A percentile compares a stretch with the other conserved stretches of the same genome.
Conservation (phyloP, 441 rosid species). For the Gossypium gossypioides region DNA sequence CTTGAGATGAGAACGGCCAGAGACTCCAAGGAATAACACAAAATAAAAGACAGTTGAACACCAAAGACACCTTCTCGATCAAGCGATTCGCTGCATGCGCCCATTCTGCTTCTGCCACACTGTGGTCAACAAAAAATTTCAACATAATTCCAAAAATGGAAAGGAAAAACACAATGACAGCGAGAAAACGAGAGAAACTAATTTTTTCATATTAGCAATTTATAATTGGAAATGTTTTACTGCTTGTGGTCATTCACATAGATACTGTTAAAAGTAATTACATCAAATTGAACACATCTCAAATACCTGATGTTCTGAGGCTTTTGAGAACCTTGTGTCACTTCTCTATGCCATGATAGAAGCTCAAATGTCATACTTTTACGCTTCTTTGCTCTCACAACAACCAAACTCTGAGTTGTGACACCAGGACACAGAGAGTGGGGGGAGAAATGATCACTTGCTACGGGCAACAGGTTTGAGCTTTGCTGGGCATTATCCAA, state of each 20-base stretch:
- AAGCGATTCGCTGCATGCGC: constrained; percentile 48
- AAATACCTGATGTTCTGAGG: constrained; percentile 56
- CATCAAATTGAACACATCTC: background rate
- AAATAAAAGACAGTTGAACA: constrained; percentile 2
- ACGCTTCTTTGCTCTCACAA: constrained; percentile 52
- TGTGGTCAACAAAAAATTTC: constrained; percentile 32
- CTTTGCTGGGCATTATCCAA: constrained; percentile 24
- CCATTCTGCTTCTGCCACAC: constrained; percentile 68
- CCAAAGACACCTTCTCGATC: constrained; percentile 58
- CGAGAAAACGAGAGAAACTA: background rate
- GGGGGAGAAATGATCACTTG: constrained; percentile 32
- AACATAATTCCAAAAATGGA: background rate
- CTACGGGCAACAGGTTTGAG: constrained; percentile 21
- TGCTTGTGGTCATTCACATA: background rate
- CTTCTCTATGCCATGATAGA: constrained; percentile 68
- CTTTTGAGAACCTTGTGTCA: constrained; percentile 31
- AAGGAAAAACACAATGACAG: background rate
- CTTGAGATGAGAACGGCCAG: constrained; percentile 8
- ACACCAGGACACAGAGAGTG: constrained; percentile 29
- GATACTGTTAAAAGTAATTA: background rate
- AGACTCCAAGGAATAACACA: background rate
- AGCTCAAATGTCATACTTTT: constrained; percentile 44
- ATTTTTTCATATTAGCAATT: background rate
- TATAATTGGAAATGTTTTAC: background rate
- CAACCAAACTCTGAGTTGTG: constrained; percentile 26